A percentile compares a stretch with the other conserved stretches of the same genome.
These are phyloP conservation scores for Diaporthe sp. DNA, from an alignment of 2,329 filamentous ascomycete genomes.

Conservation along the genomic window DNA sequence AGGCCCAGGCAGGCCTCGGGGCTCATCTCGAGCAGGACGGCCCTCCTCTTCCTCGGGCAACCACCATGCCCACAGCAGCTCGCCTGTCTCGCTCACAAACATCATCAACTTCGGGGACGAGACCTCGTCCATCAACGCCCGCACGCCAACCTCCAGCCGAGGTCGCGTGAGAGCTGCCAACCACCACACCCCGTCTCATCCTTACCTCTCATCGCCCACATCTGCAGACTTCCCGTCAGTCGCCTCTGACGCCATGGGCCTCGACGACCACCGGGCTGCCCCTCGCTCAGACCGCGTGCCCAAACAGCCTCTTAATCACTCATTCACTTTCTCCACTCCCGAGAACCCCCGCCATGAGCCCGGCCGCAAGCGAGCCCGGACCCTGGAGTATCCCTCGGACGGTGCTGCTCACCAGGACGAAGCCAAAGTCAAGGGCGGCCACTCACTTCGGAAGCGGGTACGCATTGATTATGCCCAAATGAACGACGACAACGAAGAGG, in stretches of 20 bases:
- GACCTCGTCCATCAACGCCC: constrained; percentile 26
- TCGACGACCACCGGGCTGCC: constrained; percentile 30
- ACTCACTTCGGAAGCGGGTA: constrained; percentile 69
- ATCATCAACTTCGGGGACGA: constrained; percentile 38
- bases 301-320: constrained; percentile 53
- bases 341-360: constrained; percentile 44
- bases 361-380: constrained; percentile 60
- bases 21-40: constrained; percentile 38
- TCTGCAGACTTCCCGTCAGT: constrained; percentile 21
- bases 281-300: constrained; percentile 44
- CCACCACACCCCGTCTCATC: constrained; percentile 35
- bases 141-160: constrained; percentile 35
- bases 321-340: constrained; percentile 56
- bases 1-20: constrained; percentile 35
- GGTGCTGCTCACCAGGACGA: constrained; percentile 58
- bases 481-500: constrained; percentile 59
- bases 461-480: constrained; percentile 71
- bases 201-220: constrained; percentile 32
- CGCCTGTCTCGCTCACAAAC: constrained; percentile 34
- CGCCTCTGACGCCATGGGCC: constrained; percentile 32
- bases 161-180: constrained; percentile 37
- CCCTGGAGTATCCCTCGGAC: constrained; percentile 56
- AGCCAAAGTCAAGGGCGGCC: constrained; percentile 67
- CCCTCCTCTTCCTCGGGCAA: constrained; percentile 38
- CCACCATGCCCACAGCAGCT: constrained; percentile 29